A percentile compares a stretch with the other conserved stretches of the same genome.
Evolutionary conservation across 164 flowering plant genomes (phyloP).

Genomic region (Umbellularia californica): DNA sequence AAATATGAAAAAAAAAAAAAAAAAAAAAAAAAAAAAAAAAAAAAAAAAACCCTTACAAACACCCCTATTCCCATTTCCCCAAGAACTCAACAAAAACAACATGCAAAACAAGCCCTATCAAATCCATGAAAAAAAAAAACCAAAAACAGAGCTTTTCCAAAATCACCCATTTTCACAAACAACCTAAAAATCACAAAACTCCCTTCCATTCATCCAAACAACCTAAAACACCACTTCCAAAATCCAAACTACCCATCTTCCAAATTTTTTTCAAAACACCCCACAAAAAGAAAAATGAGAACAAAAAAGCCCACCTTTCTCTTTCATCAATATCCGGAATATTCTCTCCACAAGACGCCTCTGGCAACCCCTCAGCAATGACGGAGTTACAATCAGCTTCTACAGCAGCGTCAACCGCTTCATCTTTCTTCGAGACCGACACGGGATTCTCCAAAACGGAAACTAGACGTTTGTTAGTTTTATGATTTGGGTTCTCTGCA

Average conservation of each 20-base stretch:
- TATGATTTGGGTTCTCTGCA: conserved; percentile 18
- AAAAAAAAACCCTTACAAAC: too few relatives aligned
- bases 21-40: too few relatives aligned
- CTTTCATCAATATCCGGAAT: conserved; percentile 48
- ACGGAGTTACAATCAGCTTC: background rate
- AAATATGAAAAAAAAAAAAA: too few relatives aligned
- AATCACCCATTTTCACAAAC: background rate
- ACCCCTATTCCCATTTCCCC: background rate
- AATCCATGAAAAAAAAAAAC: background rate
- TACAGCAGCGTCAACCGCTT: conserved; percentile 5
- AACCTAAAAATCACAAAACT: background rate
- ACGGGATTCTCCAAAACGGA: conserved; percentile 22
- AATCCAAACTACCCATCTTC: too few relatives aligned
- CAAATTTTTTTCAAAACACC: background rate
- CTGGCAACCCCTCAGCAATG: conserved; percentile 29
- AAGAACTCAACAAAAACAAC: background rate
- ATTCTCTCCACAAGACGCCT: conserved; percentile 65
- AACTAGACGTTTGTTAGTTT: conserved; percentile 9
- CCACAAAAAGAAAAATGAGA: background rate
- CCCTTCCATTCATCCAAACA: background rate
- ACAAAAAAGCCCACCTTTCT: conserved; percentile 48
- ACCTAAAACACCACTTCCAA: background rate
- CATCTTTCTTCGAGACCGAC: conserved; percentile 13
- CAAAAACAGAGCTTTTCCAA: background rate
- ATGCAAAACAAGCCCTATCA: background rate